phyloP scores from a whole-genome alignment of 1,284 basidiomycete species.

The Ustanciosporium gigantosporum region DNA sequence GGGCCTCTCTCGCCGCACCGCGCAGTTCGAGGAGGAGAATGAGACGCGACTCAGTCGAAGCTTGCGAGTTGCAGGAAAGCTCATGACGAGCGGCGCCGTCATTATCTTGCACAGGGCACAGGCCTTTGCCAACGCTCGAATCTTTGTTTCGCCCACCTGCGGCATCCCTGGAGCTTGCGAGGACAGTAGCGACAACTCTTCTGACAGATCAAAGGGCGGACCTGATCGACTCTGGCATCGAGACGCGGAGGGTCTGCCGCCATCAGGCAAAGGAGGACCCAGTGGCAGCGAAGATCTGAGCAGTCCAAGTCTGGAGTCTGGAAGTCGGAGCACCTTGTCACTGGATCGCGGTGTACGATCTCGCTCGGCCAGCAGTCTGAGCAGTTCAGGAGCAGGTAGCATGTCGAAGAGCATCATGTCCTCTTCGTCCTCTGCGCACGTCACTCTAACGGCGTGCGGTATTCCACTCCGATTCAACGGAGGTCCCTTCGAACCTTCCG shows the following conservation, averaged over 20 bases:
- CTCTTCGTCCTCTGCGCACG: constrained; percentile 9
- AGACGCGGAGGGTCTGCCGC: constrained; percentile 13
- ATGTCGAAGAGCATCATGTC: constrained; percentile 13
- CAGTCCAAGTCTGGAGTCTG: no score
- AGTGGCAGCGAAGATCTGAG: constrained; percentile 10
- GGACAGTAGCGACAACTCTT: constrained; percentile 28
- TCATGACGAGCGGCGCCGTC: constrained; percentile 50
- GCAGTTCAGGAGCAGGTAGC: constrained; percentile 23
- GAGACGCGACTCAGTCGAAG: constrained; percentile 34
- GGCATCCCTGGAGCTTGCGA: constrained; percentile 46
- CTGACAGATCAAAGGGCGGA: constrained; percentile 13
- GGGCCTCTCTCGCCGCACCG: constrained; percentile 19
- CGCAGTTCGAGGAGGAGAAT: constrained; percentile 39
- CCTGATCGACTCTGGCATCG: constrained; percentile 34
- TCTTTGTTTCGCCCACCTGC: constrained; percentile 50
- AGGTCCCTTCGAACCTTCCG: constrained; percentile 43
- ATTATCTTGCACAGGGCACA: constrained; percentile 52
- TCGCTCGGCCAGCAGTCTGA: constrained; percentile 22
- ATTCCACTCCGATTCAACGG: constrained; percentile 39
- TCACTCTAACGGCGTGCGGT: constrained; percentile 10
- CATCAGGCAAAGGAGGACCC: constrained; percentile 8
- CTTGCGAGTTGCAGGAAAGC: constrained; percentile 42
- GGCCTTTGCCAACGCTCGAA: constrained; percentile 49
- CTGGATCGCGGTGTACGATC: constrained; percentile 3
- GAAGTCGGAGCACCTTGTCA: constrained; percentile 1